A percentile compares a stretch with the other conserved stretches of the same genome.
These are phyloP conservation scores for Rutstroemia sydowiana DNA, from an alignment of 2,329 filamentous ascomycete genomes.

Conservation along the genomic window DNA sequence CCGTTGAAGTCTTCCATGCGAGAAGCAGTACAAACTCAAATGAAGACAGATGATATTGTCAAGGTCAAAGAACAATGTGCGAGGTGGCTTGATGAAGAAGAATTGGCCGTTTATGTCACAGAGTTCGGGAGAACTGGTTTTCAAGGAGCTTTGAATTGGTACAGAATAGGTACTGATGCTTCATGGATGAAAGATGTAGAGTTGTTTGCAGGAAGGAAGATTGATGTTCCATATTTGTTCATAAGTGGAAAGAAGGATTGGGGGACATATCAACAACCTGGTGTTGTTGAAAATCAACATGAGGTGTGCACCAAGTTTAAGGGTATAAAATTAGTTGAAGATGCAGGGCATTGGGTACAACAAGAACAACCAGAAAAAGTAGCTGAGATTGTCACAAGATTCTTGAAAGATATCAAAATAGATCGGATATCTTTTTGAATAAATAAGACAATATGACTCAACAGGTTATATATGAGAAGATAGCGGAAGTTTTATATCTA, in stretches of 20 bases:
- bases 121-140: slow-evolving; percentile 58
- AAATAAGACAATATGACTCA: no score
- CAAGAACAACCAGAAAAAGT: slow-evolving; percentile 55
- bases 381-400: slow-evolving; percentile 38
- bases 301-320: slow-evolving; percentile 46
- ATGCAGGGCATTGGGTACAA: slow-evolving; percentile 64
- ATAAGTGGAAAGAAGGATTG: slow-evolving; percentile 58
- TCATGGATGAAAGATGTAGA: slow-evolving; percentile 43
- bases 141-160: slow-evolving; percentile 61
- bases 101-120: slow-evolving; percentile 50
- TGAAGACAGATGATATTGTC: slow-evolving; percentile 43
- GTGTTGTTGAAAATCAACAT: slow-evolving; percentile 50
- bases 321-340: slow-evolving; percentile 45
- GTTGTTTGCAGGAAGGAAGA: slow-evolving; percentile 51
- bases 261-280: slow-evolving; percentile 62
- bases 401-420: slow-evolving; percentile 26
- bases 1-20: slow-evolving; percentile 50
- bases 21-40: slow-evolving; percentile 45
- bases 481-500: no score
- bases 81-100: slow-evolving; percentile 50
- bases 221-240: slow-evolving; percentile 54
- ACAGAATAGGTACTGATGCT: slow-evolving; percentile 49
- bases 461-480: no score
- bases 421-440: slow-evolving; percentile 10
- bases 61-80: slow-evolving; percentile 31